Percentiles rank a stretch among this genome's conserved stretches.
phyloP scores from a whole-genome alignment of 75 land plant species.

The Cupressus sempervirens region DNA sequence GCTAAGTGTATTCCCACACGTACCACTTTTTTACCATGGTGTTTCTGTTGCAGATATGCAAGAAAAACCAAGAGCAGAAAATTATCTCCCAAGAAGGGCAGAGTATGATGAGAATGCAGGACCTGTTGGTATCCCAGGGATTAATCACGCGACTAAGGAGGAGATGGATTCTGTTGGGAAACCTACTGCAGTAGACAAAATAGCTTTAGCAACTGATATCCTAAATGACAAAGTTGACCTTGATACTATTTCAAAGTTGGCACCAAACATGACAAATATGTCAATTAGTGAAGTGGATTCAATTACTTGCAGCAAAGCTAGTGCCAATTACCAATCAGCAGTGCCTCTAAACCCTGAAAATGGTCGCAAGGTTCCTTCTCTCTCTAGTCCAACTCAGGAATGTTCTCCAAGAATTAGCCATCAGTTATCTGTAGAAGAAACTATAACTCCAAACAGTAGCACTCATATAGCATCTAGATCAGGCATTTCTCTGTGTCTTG shows the following conservation, averaged over 20 bases:
- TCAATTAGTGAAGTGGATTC: background rate
- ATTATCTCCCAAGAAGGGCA: background rate
- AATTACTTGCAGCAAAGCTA: background rate
- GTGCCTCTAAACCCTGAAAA: background rate
- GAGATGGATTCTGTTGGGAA: slow-evolving; percentile 4
- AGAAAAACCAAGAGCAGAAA: background rate
- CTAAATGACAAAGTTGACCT: slow-evolving; percentile 1
- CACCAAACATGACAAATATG: background rate
- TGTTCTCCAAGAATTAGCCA: background rate
- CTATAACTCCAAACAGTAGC: background rate
- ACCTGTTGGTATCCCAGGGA: background rate
- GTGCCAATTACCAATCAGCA: background rate
- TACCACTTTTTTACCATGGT: background rate
- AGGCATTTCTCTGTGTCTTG: slow-evolving; percentile 14
- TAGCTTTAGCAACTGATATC: background rate
- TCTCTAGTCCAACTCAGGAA: background rate
- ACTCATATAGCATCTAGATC: background rate
- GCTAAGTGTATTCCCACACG: background rate
- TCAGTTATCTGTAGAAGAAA: background rate
- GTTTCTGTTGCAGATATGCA: background rate
- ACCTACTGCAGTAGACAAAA: background rate
- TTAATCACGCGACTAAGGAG: background rate
- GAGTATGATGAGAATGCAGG: background rate
- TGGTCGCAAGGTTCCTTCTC: background rate
- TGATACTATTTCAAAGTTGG: background rate